phyloP scores from a whole-genome alignment of 2,329 filamentous ascomycete genomes.

The Xylaria sp. region DNA sequence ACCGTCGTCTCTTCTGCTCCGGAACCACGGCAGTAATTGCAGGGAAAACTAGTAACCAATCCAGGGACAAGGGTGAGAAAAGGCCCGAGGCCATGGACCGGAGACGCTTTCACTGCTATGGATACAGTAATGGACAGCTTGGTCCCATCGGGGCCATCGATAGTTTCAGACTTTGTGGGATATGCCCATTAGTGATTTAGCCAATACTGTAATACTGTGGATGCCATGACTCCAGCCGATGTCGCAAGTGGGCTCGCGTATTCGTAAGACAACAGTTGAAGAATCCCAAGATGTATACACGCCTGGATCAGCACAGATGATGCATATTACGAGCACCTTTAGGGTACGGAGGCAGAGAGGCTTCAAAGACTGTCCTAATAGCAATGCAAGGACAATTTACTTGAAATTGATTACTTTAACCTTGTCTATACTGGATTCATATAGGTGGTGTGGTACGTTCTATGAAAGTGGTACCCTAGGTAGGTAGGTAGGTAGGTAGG shows the following conservation, averaged over 20 bases:
- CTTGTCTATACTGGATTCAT: neutral
- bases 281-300: neutral
- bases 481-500: no score
- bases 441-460: neutral
- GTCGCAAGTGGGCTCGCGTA: conserved; percentile 32
- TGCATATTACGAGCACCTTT: neutral
- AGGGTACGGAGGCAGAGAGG: neutral
- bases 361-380: neutral
- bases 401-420: neutral
- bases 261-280: conserved; percentile 27
- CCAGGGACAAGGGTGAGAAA: conserved; percentile 18
- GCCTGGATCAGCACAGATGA: neutral
- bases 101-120: conserved; percentile 3
- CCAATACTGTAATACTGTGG: conserved; percentile 21
- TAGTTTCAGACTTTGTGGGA: conserved; percentile 20
- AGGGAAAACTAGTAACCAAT: conserved; percentile 9
- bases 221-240: conserved; percentile 32
- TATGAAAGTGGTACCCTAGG: neutral
- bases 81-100: conserved; percentile 19
- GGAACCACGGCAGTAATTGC: conserved; percentile 12
- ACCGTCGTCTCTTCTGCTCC: conserved; percentile 13
- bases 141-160: conserved; percentile 14
- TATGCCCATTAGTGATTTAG: conserved; percentile 15
- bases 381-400: neutral
- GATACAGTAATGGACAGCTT: conserved; percentile 24